Base-by-base conservation (phyloP, 305 asterid species). In the Solanum hybrid region DNA sequence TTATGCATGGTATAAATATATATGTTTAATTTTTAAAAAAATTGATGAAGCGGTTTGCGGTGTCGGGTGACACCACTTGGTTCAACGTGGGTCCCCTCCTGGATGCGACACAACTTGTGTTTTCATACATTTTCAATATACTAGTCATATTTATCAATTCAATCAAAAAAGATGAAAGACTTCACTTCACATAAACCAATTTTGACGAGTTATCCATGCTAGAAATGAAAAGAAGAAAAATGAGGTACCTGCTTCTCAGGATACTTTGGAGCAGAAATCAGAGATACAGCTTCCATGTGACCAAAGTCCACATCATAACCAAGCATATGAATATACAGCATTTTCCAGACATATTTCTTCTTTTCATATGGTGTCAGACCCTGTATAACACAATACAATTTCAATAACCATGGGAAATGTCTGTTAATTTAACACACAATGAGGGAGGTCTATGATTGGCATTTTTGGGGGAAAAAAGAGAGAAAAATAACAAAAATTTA, bases 301-400 rank as follows among this genome's bases (percentile, higher is more conserved):
- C 99, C 99, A 93, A 98, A 98, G 93, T 98, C 99, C 90, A 98
- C 99, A 89, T 98, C 99, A 93, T 98, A 98, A 86, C 99, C 99
- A 85, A 98, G 98, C 99, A 98, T 98, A 84, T 92, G 96, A 92
- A 98, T 96, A 95, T 98, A 98, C 90, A 98, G 99, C 99, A 98
- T 97, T 92, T 98, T 98, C 99, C 99, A 98, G 89, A 98, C 99
- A 90, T 98, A 98, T 90, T 98, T 98, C 94, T 98, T 98, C 97
- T 98, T 98, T 94, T 96, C 99, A 89, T 97, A 95, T 85, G 96
- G 99, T 83, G 99, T 91, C 92, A 95, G 92, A 90, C 96, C 98
- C 99, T 98, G 97, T 89, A 84, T 46, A 84, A 84, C 31, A 33
- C 18, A 20, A 84, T 51, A 84, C 37, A 31, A 31, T 46, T 39